A percentile compares a stretch with the other conserved stretches of the same genome.
Evolutionary conservation across 257 asterid genomes (phyloP).

Genomic region (Solanum ahanhuiri): DNA sequence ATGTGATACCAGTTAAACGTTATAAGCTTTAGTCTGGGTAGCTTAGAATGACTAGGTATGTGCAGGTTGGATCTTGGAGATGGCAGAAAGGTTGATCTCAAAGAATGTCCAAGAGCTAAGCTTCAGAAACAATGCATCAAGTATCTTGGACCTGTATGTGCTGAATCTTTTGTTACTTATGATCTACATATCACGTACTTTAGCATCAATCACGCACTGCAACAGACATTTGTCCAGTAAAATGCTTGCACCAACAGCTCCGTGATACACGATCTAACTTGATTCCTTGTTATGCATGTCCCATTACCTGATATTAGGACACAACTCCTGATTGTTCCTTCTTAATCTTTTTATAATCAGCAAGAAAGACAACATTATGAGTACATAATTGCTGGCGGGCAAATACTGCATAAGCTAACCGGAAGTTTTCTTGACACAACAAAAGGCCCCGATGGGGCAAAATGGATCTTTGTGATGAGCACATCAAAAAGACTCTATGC

Average conservation of each 20-base stretch:
- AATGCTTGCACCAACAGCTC: neutral
- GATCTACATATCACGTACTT: neutral
- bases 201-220: neutral
- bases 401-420: conserved; percentile 38
- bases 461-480: conserved; percentile 98
- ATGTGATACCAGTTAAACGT: neutral
- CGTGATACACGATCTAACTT: neutral
- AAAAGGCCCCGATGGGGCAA: conserved; percentile 34
- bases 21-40: neutral
- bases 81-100: conserved; percentile 76
- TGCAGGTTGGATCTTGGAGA: conserved; percentile 98
- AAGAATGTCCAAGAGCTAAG: conserved; percentile 72
- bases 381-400: conserved; percentile 45
- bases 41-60: neutral
- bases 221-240: neutral
- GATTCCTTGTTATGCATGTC: neutral
- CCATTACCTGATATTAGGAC: neutral
- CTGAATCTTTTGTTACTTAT: neutral
- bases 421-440: conserved; percentile 52
- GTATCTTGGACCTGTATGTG: conserved; percentile 93
- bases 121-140: conserved; percentile 84
- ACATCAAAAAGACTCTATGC: conserved; percentile 64
- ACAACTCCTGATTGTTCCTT: neutral
- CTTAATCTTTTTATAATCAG: conserved; percentile 25
- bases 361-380: conserved; percentile 77